Evolutionary conservation across 352 stramenopile genomes (phyloP).

Genomic region (Pythium aphanidermatum): DNA sequence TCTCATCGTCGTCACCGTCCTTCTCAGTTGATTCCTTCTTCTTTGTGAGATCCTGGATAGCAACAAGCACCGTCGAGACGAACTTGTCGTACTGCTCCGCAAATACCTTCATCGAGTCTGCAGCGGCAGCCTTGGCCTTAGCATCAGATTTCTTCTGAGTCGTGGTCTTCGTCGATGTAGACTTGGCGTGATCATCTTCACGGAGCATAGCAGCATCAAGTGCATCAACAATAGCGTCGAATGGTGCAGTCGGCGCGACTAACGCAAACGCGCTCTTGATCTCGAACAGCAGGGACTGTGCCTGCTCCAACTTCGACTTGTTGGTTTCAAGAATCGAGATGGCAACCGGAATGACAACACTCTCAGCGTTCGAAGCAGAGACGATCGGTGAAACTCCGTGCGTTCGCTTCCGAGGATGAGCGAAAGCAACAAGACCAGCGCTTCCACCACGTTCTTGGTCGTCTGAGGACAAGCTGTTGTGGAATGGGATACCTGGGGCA

Average conservation of each 20-base stretch:
- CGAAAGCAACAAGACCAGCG: conserved; percentile 41
- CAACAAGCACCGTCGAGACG: conserved; percentile 68
- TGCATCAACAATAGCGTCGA: conserved; percentile 12
- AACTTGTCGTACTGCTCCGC: conserved; percentile 56
- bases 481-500: conserved; percentile 51
- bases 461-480: conserved; percentile 36
- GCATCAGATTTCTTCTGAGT: neutral
- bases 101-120: conserved; percentile 33
- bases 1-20: conserved; percentile 19
- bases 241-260: conserved; percentile 19
- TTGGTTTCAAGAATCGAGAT: conserved; percentile 11
- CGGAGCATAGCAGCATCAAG: conserved; percentile 3
- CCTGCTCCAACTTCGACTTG: conserved; percentile 7
- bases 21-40: conserved; percentile 21
- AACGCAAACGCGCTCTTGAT: conserved; percentile 9
- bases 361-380: neutral
- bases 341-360: conserved; percentile 14
- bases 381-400: conserved; percentile 57
- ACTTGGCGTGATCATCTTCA: conserved; percentile 6
- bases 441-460: conserved; percentile 35
- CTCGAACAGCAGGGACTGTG: conserved; percentile 2
- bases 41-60: conserved; percentile 78
- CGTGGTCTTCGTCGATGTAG: conserved; percentile 4
- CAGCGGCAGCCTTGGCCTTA: conserved; percentile 7
- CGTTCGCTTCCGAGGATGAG: conserved; percentile 44